These are phyloP conservation scores for Pyricularia sp. DNA, from an alignment of 2,329 filamentous ascomycete species.

Conservation along the genomic window DNA sequence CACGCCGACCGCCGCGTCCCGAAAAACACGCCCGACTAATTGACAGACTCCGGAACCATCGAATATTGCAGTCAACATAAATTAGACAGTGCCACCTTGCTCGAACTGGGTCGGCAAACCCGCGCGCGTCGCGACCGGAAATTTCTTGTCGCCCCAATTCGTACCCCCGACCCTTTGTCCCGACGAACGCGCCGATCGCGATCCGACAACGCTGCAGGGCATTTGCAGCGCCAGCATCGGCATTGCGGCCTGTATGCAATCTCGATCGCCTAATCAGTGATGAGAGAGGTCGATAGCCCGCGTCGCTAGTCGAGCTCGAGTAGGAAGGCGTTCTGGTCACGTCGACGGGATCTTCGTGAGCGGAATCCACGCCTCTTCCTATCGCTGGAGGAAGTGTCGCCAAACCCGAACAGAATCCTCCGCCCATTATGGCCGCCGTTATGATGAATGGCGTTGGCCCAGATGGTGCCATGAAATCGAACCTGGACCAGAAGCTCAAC, in stretches of 20 bases:
- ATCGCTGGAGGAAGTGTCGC: background rate
- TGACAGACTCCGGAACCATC: background rate
- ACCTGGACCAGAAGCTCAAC: slow-evolving; percentile 42
- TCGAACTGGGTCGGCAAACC: background rate
- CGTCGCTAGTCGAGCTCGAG: background rate
- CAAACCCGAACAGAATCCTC: background rate
- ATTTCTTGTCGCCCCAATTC: background rate
- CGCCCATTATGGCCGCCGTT: slow-evolving; percentile 9
- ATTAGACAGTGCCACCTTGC: background rate
- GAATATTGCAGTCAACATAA: background rate
- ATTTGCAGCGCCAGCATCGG: background rate
- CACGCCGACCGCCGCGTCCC: background rate
- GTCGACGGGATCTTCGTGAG: background rate
- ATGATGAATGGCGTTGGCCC: slow-evolving; percentile 30
- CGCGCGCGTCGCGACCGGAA: background rate
- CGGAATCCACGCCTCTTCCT: background rate
- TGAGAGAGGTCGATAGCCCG: background rate
- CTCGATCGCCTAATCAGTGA: background rate
- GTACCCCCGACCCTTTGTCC: background rate
- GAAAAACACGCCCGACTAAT: background rate
- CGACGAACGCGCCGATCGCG: slow-evolving; percentile 1
- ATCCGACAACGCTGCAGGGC: background rate
- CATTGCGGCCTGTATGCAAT: background rate
- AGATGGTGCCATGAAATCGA: slow-evolving; percentile 40
- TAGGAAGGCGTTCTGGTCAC: background rate